Evolutionary conservation across 371 early-diverging fungal species (phyloP), one percentile per base, ranked within the genome.

Genomic region (Apophysomyces ossiformis): DNA sequence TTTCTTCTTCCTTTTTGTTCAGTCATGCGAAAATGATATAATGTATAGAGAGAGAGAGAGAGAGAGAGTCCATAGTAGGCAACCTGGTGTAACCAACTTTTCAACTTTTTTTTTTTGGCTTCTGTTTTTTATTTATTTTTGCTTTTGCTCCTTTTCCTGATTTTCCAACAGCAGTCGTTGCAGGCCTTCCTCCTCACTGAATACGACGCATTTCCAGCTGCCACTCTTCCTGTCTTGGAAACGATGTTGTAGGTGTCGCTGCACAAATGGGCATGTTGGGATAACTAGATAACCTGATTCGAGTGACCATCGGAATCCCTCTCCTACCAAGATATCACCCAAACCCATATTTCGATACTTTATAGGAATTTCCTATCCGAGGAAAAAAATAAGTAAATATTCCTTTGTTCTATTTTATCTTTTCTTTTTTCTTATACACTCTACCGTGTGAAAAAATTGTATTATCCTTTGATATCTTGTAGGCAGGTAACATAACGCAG

Each of bases 381-480:
- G 32, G 3, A 36, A 56, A 18, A 12, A n/a, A 43, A 13, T 37
- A n/a, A 26, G 43, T 32, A 12, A 37, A n/a, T 21, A 9, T n/a
- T 47, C n/a, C 32, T 26, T 26, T 26, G 32, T 26, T 26, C 32
- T 26, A 26, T 26, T 26, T 26, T 26, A 2, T 58, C 18, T 41
- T 61, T 39, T 64, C 44, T 16, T 37, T 47, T 32, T 15, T 1
- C n/a, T 16, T 39, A 35, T 32, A 56, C 15, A 12, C 57, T 64
- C 64, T 69, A 72, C 72, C 13, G 72, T 72, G 37, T 72, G 72
- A 56, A 66, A 66, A 61, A 72, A 72, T 36, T 74, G 70, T 18
- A 74, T 39, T 26, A 70, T 39, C 12, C 63, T 32, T 57, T 46
- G 60, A 54, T 68, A 70, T 39, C 65, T 65, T 6, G 74, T 74